Evolutionary conservation across 768 basidiomycete genomes (phyloP), one percentile per base, ranked within the genome.

Genomic region (Sarcodon aspratus): DNA sequence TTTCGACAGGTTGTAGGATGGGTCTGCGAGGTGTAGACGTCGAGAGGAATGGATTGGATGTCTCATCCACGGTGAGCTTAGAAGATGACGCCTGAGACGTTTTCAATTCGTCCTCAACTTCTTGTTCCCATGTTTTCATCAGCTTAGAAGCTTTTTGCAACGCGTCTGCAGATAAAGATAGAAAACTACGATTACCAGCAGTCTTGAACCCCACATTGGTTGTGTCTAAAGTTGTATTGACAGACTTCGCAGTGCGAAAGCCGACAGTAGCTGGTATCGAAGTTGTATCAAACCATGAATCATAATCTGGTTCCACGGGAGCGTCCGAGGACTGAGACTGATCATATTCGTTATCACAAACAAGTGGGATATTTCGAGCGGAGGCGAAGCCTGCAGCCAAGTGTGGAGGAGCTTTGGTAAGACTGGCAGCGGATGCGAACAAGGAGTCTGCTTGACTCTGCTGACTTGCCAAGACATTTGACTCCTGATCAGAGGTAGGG

Each of bases 91-190:
- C 32, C 27, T 13, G 34, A 18, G 33, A 13, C 11, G 33, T 40
- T 42, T 38, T 50, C 37, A 38, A 48, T 13, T 57, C 50, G 1
- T 49, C 47, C 1, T 52, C 53, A 12, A 56, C 36, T 17, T 59
- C 59, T 3, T 34, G 45, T 9, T 61, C 49, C 61, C 61, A 63
- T 18, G 49, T 48, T 43, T 55, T 52, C 57, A 59, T 57, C 45
- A 44, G 56, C 45, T 45, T 42, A 13, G 48, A 54, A 0, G 59
- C 61, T 17, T 50, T 52, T 8, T 55, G 55, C 2, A 63, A 50
- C 0, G 61, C 57, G 11, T 53, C 56, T 1, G 55, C 55, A 11
- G 61, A 61, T 1, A 59, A 59, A 13, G 45, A 48, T 1, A 50
- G 47, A 15, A 32, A 31, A 47, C 7, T 43, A 48, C 13, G 49